Base-by-base conservation (phyloP, 2,329 filamentous ascomycete species). In the Nemania bipapillata region DNA sequence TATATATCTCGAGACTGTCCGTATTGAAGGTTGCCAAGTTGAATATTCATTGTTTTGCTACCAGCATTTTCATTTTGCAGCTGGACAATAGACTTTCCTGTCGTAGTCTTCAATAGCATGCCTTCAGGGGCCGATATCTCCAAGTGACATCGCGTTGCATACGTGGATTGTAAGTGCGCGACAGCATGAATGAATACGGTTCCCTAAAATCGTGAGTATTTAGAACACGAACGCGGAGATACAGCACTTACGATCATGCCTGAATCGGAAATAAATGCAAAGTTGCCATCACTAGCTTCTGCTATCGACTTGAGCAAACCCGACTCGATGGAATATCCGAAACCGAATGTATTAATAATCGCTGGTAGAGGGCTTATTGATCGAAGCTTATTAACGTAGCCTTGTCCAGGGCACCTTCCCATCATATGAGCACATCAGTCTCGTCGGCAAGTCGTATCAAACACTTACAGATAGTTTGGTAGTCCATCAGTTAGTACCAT, bases 131-230 rank as follows among this genome's bases (percentile, higher is more conserved):
- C 84, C 0, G 72, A 78, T 22, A 89, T 67, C 1, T 76, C 77
- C 1, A 90, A 75, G 0, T 72, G 77, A 2, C 84, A 84, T 0
- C 81, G 79, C 3, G 80, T 84, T 2, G 87, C 87, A 68, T 84
- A 89, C 0, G 87, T 90, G 2, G 85, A 83, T 72, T 88, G 87
- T 1, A 90, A 75, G 70, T 90, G 89, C 20, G 88, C 87, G 1
- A 89, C 82, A 1, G 88, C 86, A 72, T 90, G 86, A 2, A 89
- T 82, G 68, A 90, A 89, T 3, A 88, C 86, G 2, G 88, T 90
- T 2, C 86, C 86, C 80, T 82, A 30, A 45, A 57, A 3, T 12
- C n/a, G 22, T 74, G 63, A 73, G 54, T 57, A 42, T 22, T 35
- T 4, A 32, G 6, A 22, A 47, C 4, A 57, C 2, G 8, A 12